Percentiles rank a stretch among this genome's conserved stretches.
Conservation (phyloP, 1,139 yeast genomes). For the Magnusiomyces clavatus region DNA sequence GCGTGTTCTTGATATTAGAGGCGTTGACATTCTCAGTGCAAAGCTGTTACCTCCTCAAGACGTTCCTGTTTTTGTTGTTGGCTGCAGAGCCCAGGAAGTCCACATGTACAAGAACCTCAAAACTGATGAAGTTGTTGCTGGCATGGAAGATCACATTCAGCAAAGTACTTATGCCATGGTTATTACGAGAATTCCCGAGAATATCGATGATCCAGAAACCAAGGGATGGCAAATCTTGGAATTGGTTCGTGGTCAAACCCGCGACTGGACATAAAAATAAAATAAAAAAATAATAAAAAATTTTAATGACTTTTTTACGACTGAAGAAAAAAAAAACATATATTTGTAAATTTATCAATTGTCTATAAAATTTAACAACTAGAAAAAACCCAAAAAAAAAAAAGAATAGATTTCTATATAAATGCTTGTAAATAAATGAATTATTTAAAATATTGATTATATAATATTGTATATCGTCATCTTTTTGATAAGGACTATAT, state of each 20-base stretch:
- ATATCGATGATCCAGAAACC: conserved; percentile 80
- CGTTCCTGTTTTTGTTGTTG: conserved; percentile 85
- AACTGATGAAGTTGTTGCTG: conserved; percentile 94
- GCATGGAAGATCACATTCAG: conserved; percentile 88
- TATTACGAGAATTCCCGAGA: conserved; percentile 85
- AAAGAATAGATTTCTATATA: too few relatives aligned
- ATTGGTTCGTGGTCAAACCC: conserved; percentile 89
- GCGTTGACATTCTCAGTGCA: conserved; percentile 87
- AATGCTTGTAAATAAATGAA: too few relatives aligned
- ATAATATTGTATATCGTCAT: too few relatives aligned
- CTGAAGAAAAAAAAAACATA: too few relatives aligned
- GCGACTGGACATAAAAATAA: conserved; percentile 61
- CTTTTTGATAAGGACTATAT: too few relatives aligned
- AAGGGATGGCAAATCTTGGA: conserved; percentile 98
- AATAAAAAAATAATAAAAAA: background rate
- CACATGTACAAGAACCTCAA: conserved; percentile 82
- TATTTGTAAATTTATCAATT: too few relatives aligned
- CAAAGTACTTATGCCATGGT: conserved; percentile 95
- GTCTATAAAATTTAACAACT: too few relatives aligned
- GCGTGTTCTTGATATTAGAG: conserved; percentile 85
- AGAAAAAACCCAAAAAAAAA: too few relatives aligned
- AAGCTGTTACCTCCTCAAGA: conserved; percentile 87
- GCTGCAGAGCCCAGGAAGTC: conserved; percentile 96
- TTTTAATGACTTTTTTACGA: too few relatives aligned
- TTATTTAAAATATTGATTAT: too few relatives aligned